A percentile compares a stretch with the other conserved stretches of the same genome.
phyloP scores from a whole-genome alignment of 306 rosid genomes.

The Casuarina glauca region DNA sequence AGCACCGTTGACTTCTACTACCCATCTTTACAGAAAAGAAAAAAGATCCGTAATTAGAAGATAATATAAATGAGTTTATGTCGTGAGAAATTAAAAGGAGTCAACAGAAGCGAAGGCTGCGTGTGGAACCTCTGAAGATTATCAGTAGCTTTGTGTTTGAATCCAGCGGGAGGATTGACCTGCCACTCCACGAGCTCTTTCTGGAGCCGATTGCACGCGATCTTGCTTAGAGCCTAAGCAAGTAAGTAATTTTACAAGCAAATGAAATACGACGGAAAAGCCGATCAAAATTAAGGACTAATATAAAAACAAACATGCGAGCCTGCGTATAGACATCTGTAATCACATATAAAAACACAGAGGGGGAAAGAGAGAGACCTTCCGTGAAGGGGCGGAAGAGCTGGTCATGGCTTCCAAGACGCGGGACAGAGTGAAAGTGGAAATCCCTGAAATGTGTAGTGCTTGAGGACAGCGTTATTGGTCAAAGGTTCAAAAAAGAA shows the following conservation, averaged over 20 bases:
- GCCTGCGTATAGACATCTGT: neutral
- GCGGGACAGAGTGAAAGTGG: neutral
- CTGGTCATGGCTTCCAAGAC: slow-evolving; percentile 10
- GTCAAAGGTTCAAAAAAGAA: neutral
- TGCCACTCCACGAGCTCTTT: slow-evolving; percentile 99
- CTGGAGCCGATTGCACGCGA: slow-evolving; percentile 98
- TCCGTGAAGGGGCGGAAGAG: slow-evolving; percentile 16
- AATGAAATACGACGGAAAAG: neutral
- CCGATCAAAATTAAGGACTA: neutral
- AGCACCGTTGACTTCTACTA: slow-evolving; percentile 96
- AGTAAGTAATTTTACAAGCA: neutral
- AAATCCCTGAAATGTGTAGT: neutral
- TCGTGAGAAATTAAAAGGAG: neutral
- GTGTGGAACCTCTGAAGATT: slow-evolving; percentile 78
- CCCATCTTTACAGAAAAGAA: slow-evolving; percentile 63
- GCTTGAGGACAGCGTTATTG: neutral
- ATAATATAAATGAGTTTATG: neutral
- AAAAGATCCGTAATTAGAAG: neutral
- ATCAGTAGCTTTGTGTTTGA: slow-evolving; percentile 95
- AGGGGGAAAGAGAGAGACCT: neutral
- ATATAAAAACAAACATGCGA: neutral
- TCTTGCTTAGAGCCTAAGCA: slow-evolving; percentile 80
- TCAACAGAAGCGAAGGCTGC: neutral
- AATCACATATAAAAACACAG: neutral
- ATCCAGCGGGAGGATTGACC: slow-evolving; percentile 89